Evolutionary conservation across 2,329 filamentous ascomycete genomes (phyloP), one percentile per base, ranked within the genome.

Genomic region (Stachybotrys echinatus): DNA sequence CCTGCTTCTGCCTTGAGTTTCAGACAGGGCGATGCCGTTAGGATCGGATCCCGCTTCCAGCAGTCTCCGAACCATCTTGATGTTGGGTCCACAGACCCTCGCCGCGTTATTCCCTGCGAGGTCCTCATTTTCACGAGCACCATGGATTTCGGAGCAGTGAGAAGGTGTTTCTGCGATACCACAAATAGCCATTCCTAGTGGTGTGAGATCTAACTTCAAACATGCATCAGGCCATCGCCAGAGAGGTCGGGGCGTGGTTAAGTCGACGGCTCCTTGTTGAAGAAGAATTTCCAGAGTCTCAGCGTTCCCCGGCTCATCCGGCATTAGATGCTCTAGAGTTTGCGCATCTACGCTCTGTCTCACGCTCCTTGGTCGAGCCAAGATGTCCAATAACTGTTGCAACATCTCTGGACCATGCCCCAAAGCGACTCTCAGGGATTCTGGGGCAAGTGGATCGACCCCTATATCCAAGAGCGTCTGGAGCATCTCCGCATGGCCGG

Each of bases 31-130:
- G 12, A 31, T 45, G 20, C 10, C 43, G 18, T 45, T 45, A 19
- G 43, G 43, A 18, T 45, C 43, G 18, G 43, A 45, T 6, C 43
- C 43, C 23, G 21, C 43, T 23, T 45, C 12, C n/a, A 45, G 43
- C 12, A 45, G 20, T 10, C 14, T 6, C 42, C 22, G 6, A 19
- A 23, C 20, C 12, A 12, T 17, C 17, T 20, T 7, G 6, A 42
- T 7, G 17, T 42, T 42, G 19, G 38, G 38, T 42, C 38, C 38
- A 42, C 38, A 42, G 17, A 17, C 7, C n/a, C 6, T 42, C 17
- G 17, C 38, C n/a, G 38, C 19, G n/a, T 7, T 7, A 7, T 6
- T 20, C 17, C 38, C 17, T 7, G 6, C 17, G 17, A 20, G 19
- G 6, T 42, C 38, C 17, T 42, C 19, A 7, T n/a, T 42, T 7